A percentile compares a stretch with the other conserved stretches of the same genome.
These are phyloP conservation scores for Pinus albicaulis DNA, from an alignment of 75 land plant genomes.

Conservation along the genomic window DNA sequence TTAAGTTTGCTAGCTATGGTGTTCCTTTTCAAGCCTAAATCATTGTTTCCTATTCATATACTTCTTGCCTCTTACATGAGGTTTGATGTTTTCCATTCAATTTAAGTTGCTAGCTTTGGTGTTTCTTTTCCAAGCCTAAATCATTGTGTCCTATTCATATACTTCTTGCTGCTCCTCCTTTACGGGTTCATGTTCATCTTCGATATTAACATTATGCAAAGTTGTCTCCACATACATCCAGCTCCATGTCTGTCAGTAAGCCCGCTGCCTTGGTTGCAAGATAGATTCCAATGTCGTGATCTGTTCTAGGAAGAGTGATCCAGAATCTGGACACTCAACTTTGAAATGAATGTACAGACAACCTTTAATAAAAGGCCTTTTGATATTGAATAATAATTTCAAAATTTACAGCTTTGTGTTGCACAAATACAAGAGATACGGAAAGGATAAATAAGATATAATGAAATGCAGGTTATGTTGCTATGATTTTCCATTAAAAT, in stretches of 20 bases:
- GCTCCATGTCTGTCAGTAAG: conserved; percentile 34
- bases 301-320: conserved; percentile 44
- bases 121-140: too few species aligned
- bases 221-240: conserved; percentile 71
- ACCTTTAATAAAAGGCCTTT: conserved; percentile 67
- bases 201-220: conserved; percentile 60
- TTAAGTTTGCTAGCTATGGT: too few species aligned
- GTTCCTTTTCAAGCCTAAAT: too few species aligned
- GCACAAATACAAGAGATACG: conserved; percentile 26
- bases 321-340: conserved; percentile 68
- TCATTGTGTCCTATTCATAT: conserved; percentile 40
- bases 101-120: too few species aligned
- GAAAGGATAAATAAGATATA: too few species aligned
- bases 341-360: conserved; percentile 59
- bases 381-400: conserved; percentile 73
- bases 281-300: conserved; percentile 27
- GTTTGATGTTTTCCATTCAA: too few species aligned
- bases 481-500: too few species aligned
- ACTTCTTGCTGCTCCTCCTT: conserved; percentile 47
- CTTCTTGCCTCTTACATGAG: conserved; percentile 21
- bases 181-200: conserved; percentile 43
- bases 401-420: conserved; percentile 66
- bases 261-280: conserved; percentile 24
- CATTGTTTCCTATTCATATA: conserved; percentile 43
- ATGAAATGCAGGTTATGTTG: too few species aligned